phyloP scores from a whole-genome alignment of 176 grass and related monocot genomes.

The Pharus latifolius region DNA sequence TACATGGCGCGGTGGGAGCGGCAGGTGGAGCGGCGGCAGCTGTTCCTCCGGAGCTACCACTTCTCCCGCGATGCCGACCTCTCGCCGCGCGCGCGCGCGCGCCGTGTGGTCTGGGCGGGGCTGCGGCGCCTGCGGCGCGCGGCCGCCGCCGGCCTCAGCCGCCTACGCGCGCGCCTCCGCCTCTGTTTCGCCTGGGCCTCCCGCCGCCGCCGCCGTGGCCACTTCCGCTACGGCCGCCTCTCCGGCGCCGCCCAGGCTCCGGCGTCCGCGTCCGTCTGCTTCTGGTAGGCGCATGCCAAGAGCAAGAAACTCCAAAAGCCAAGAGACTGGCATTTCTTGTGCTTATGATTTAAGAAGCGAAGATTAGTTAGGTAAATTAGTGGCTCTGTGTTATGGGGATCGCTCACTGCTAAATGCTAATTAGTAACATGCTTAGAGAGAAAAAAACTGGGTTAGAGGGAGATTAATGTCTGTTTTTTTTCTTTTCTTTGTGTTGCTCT shows the following conservation, averaged over 20 bases:
- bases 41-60: slow-evolving; percentile 92
- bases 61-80: slow-evolving; percentile 53
- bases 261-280: slow-evolving; percentile 15
- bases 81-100: slow-evolving; percentile 28
- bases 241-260: background rate
- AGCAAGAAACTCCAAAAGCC: background rate
- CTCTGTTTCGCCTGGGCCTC: slow-evolving; percentile 36
- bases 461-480: no score
- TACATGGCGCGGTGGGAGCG: slow-evolving; percentile 72
- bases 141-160: slow-evolving; percentile 18
- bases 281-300: slow-evolving; percentile 9
- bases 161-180: slow-evolving; percentile 32
- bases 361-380: no score
- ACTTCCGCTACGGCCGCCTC: slow-evolving; percentile 30
- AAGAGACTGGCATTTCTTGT: slow-evolving; percentile 4
- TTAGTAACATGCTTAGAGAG: no score
- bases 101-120: slow-evolving; percentile 65
- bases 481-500: no score
- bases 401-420: no score
- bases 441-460: no score
- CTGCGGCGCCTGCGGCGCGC: slow-evolving; percentile 38
- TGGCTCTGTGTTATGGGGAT: no score
- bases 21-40: slow-evolving; percentile 71
- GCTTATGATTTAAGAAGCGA: background rate
- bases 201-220: background rate